These are phyloP conservation scores for Microdochium paspali DNA, from an alignment of 2,329 filamentous ascomycete species.

Conservation along the genomic window DNA sequence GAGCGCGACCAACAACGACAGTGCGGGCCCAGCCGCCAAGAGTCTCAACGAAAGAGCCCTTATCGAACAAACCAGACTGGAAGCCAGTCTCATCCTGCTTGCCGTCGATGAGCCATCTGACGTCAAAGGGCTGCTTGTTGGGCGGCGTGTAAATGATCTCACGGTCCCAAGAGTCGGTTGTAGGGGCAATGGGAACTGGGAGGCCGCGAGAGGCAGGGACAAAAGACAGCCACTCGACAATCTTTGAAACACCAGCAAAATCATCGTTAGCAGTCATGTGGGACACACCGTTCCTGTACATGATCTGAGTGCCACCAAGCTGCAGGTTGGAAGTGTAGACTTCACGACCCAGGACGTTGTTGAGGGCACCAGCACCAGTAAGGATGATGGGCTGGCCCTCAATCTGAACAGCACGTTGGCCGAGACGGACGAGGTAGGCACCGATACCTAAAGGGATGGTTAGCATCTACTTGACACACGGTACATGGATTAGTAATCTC, in stretches of 20 bases:
- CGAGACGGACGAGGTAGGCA: slow-evolving; percentile 95
- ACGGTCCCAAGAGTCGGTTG: slow-evolving; percentile 82
- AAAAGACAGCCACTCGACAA: slow-evolving; percentile 96
- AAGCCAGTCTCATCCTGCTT: slow-evolving; percentile 80
- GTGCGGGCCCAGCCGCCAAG: slow-evolving; percentile 96
- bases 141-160: slow-evolving; percentile 78
- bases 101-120: slow-evolving; percentile 86
- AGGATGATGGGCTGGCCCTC: slow-evolving; percentile 98
- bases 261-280: slow-evolving; percentile 98
- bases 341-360: slow-evolving; percentile 95
- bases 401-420: slow-evolving; percentile 96
- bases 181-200: slow-evolving; percentile 85
- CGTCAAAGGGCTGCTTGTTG: slow-evolving; percentile 81
- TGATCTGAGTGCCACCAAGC: slow-evolving; percentile 99
- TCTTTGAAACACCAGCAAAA: slow-evolving; percentile 95
- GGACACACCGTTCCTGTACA: slow-evolving; percentile 99
- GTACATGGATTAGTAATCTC: slow-evolving; percentile 5
- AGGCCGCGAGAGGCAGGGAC: slow-evolving; percentile 92
- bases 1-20: slow-evolving; percentile 91
- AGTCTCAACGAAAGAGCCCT: slow-evolving; percentile 91
- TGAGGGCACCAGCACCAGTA: slow-evolving; percentile 92
- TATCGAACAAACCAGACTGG: slow-evolving; percentile 88
- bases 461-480: slow-evolving; percentile 15
- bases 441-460: slow-evolving; percentile 63
- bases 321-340: slow-evolving; percentile 99